Conservation (phyloP, 129 eudicot species). For the Logfia minima region DNA sequence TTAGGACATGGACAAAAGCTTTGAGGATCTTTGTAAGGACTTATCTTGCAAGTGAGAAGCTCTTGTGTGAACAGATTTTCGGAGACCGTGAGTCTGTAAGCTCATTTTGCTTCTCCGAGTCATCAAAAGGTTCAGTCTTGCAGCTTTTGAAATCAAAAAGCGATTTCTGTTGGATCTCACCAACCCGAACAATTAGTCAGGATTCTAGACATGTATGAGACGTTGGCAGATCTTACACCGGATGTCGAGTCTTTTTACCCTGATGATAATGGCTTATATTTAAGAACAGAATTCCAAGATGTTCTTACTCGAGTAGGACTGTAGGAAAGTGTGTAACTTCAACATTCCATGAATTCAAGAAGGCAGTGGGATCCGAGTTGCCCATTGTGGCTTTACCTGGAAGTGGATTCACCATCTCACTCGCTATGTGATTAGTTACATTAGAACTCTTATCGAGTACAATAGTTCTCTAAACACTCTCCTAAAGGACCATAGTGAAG, state of each 20-base stretch:
- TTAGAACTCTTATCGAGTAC: constrained; percentile 59
- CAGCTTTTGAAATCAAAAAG: constrained; percentile 78
- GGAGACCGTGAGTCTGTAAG: constrained; percentile 25
- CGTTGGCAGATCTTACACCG: constrained; percentile 56
- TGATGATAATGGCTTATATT: constrained; percentile 45
- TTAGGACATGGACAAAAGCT: constrained; percentile 55
- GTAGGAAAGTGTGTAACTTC: constrained; percentile 70
- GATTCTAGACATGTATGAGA: constrained; percentile 82
- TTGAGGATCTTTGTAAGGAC: constrained; percentile 49
- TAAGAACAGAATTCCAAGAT: constrained; percentile 55
- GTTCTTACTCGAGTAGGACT: constrained; percentile 48
- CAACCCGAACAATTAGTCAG: constrained; percentile 78
- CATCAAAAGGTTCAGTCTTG: constrained; percentile 63
- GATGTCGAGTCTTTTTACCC: constrained; percentile 61
- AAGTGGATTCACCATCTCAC: constrained; percentile 85
- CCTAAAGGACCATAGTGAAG: constrained; percentile 48
- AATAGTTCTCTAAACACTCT: constrained; percentile 57
- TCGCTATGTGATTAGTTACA: constrained; percentile 82
- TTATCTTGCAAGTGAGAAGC: constrained; percentile 54
- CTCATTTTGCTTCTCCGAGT: constrained; percentile 58
- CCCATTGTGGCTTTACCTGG: constrained; percentile 70
- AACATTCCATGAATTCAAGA: constrained; percentile 73
- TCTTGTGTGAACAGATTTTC: constrained; percentile 52
- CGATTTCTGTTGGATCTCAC: constrained; percentile 76
- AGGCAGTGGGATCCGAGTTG: constrained; percentile 56